Evolutionary conservation across 805 yeast genomes (phyloP).

Genomic region (Metschnikowia kunwiensis): DNA sequence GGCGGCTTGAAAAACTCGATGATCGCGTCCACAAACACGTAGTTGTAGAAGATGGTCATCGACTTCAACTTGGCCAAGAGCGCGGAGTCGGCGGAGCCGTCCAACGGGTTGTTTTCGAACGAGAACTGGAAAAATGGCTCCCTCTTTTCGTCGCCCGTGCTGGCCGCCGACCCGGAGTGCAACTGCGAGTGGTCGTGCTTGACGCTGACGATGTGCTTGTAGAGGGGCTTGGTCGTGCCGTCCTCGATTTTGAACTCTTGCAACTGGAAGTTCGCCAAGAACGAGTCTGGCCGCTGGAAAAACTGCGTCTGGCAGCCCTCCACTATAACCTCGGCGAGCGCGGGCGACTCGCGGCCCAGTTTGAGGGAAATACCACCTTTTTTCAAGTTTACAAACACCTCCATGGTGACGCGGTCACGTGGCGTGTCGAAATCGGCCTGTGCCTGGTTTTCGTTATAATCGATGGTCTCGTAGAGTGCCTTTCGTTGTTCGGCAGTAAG

Average conservation of each 20-base stretch:
- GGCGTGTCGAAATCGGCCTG: slow-evolving; percentile 61
- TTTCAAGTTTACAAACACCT: slow-evolving; percentile 62
- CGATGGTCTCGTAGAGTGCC: slow-evolving; percentile 91
- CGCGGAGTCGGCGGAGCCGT: slow-evolving; percentile 77
- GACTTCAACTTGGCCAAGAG: slow-evolving; percentile 73
- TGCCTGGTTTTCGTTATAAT: slow-evolving; percentile 66
- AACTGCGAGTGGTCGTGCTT: slow-evolving; percentile 53
- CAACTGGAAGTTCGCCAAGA: slow-evolving; percentile 65
- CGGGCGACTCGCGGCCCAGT: slow-evolving; percentile 37
- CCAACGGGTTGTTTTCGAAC: slow-evolving; percentile 84
- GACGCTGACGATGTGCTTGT: slow-evolving; percentile 83
- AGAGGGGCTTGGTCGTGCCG: slow-evolving; percentile 74
- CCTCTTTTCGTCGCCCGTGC: slow-evolving; percentile 7
- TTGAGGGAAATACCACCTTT: slow-evolving; percentile 72
- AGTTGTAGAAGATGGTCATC: slow-evolving; percentile 87
- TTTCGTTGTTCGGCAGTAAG: slow-evolving; percentile 83
- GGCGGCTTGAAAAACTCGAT: slow-evolving; percentile 83
- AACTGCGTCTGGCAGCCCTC: slow-evolving; percentile 77
- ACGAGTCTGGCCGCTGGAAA: slow-evolving; percentile 76
- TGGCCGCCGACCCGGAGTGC: slow-evolving; percentile 20
- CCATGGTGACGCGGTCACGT: slow-evolving; percentile 65
- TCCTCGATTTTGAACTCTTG: slow-evolving; percentile 85
- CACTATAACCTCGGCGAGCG: slow-evolving; percentile 74
- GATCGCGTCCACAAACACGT: slow-evolving; percentile 74
- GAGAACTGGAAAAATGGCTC: slow-evolving; percentile 79